Percentiles rank a stretch among this genome's conserved stretches.
Evolutionary conservation across 768 basidiomycete species (phyloP).

Genomic region (Coprinopsis sp.): DNA sequence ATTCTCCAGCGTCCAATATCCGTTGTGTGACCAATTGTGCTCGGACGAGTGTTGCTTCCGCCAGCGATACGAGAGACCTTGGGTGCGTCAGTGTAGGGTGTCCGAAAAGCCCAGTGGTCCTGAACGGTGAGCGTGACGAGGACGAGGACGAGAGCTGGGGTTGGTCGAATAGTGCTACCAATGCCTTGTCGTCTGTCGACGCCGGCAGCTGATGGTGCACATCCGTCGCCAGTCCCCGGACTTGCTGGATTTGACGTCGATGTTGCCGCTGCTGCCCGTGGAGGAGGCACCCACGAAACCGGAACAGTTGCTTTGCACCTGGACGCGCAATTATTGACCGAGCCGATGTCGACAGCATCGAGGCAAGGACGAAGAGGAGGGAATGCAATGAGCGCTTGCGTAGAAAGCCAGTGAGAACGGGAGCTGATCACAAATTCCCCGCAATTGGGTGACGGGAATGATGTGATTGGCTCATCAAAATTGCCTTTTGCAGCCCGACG

Average conservation of each 20-base stretch:
- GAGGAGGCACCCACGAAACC: conserved; percentile 40
- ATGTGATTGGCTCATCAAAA: not conserved
- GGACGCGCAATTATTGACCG: conserved; percentile 39
- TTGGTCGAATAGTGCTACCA: conserved; percentile 69
- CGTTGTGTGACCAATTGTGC: conserved; percentile 82
- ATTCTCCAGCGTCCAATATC: conserved; percentile 69
- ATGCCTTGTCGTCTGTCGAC: conserved; percentile 58
- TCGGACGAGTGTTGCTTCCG: conserved; percentile 74
- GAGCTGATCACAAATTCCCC: not conserved
- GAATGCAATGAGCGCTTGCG: not conserved
- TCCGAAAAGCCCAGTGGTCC: conserved; percentile 78
- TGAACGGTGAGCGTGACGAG: conserved; percentile 37
- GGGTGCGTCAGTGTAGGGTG: conserved; percentile 72
- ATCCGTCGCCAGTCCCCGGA: conserved; percentile 33
- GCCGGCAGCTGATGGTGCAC: conserved; percentile 48
- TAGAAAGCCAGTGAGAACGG: no score
- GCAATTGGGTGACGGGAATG: not conserved
- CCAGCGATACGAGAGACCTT: conserved; percentile 61
- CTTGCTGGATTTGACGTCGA: not conserved
- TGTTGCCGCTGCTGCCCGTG: conserved; percentile 24
- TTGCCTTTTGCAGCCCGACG: conserved; percentile 3
- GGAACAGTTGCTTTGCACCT: conserved; percentile 28
- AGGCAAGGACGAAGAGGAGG: conserved; percentile 3
- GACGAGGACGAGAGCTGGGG: conserved; percentile 41
- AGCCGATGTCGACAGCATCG: conserved; percentile 41